phyloP scores from a whole-genome alignment of 2,329 filamentous ascomycete genomes.

The Penicillium decumbens region DNA sequence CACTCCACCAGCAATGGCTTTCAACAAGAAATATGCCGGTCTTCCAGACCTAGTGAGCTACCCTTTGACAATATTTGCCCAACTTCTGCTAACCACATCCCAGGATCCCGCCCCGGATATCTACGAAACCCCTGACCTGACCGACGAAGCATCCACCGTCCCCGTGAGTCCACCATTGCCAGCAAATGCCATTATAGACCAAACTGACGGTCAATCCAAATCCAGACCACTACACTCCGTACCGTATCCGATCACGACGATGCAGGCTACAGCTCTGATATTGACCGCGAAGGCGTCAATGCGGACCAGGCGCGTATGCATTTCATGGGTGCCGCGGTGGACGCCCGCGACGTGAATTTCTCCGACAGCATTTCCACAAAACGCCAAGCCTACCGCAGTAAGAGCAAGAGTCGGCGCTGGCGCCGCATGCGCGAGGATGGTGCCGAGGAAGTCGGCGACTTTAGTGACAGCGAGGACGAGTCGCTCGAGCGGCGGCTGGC shows the following conservation, averaged over 20 bases:
- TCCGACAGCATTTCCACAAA: conserved; percentile 82
- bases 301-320: conserved; percentile 73
- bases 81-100: background rate
- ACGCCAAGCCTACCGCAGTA: conserved; percentile 75
- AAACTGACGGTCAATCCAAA: conserved; percentile 45
- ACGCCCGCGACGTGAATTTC: conserved; percentile 76
- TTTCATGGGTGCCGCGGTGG: conserved; percentile 71
- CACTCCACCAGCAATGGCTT: conserved; percentile 53
- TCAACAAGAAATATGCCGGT: conserved; percentile 76
- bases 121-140: conserved; percentile 92
- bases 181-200: background rate
- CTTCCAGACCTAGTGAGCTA: conserved; percentile 67
- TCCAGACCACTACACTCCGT: conserved; percentile 54
- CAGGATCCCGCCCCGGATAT: conserved; percentile 90
- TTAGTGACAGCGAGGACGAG: conserved; percentile 76
- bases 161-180: conserved; percentile 54
- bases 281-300: conserved; percentile 71
- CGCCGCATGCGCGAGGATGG: conserved; percentile 47
- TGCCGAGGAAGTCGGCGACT: conserved; percentile 63
- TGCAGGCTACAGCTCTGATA: conserved; percentile 49
- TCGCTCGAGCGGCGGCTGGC: conserved; percentile 73
- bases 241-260: conserved; percentile 59
- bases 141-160: conserved; percentile 81
- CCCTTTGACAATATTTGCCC: background rate
- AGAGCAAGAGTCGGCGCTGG: conserved; percentile 53